A percentile compares a stretch with the other conserved stretches of the same genome.
phyloP scores from a whole-genome alignment of 495 filamentous ascomycete species.

The Podospora didyma region DNA sequence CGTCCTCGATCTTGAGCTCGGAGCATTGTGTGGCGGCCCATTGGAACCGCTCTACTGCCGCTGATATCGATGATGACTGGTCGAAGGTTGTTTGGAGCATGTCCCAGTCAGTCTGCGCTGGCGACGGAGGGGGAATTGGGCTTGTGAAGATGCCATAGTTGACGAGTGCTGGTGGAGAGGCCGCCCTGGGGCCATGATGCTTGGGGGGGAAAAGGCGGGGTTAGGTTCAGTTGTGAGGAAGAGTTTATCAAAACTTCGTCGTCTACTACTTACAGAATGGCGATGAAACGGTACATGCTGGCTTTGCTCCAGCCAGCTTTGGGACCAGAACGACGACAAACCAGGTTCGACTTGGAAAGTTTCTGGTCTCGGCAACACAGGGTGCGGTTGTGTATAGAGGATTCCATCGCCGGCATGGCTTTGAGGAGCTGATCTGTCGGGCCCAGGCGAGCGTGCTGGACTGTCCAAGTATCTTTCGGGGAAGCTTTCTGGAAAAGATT shows the following conservation, averaged over 20 bases:
- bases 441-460: constrained; percentile 4
- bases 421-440: constrained; percentile 8
- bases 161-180: background rate
- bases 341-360: background rate
- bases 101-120: constrained; percentile 16
- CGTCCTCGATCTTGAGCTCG: constrained; percentile 17
- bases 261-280: background rate
- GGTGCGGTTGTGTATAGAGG: constrained; percentile 7
- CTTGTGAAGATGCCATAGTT: background rate
- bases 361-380: constrained; percentile 1
- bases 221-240: too few relatives aligned
- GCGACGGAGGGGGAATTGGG: background rate
- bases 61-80: background rate
- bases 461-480: constrained; percentile 18
- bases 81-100: constrained; percentile 1
- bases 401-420: background rate
- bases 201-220: background rate
- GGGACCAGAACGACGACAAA: constrained; percentile 3
- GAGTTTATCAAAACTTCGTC: too few relatives aligned
- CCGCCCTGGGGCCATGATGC: background rate
- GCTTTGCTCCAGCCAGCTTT: constrained; percentile 12
- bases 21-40: constrained; percentile 9
- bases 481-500: constrained; percentile 23
- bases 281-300: background rate
- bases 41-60: constrained; percentile 1